Evolutionary conservation across 2,329 filamentous ascomycete species (phyloP).

Genomic region (Dichotomopilus funicola): DNA sequence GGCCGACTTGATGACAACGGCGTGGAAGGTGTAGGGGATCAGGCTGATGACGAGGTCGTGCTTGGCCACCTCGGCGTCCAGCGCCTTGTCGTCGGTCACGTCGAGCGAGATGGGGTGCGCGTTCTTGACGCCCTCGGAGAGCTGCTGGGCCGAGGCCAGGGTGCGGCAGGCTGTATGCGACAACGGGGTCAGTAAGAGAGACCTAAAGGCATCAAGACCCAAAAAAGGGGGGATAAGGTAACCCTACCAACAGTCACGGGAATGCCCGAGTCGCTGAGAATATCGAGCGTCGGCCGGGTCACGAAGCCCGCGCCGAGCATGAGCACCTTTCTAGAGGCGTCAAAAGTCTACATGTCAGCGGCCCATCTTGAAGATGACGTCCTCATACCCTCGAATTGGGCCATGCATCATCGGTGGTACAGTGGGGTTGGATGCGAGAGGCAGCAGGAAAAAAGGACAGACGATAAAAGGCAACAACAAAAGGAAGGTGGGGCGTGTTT

Average conservation of each 20-base stretch:
- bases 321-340: conserved; percentile 29
- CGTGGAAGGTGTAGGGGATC: conserved; percentile 90
- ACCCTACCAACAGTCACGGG: conserved; percentile 57
- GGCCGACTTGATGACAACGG: conserved; percentile 82
- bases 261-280: conserved; percentile 54
- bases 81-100: conserved; percentile 66
- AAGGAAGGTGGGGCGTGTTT: conserved; percentile 10
- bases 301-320: conserved; percentile 53
- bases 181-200: not conserved
- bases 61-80: conserved; percentile 75
- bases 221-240: not conserved
- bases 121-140: conserved; percentile 65
- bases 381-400: not conserved
- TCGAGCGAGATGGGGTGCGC: conserved; percentile 76
- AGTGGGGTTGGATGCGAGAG: not conserved
- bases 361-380: not conserved
- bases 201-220: not conserved
- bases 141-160: conserved; percentile 66
- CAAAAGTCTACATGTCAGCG: conserved; percentile 7
- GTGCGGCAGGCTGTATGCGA: conserved; percentile 31
- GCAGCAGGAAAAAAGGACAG: not conserved
- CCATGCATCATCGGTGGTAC: too few relatives aligned
- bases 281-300: conserved; percentile 57
- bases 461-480: not conserved
- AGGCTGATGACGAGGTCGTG: conserved; percentile 72